A percentile compares a stretch with the other conserved stretches of the same genome.
These are phyloP conservation scores for Akanthomyces lecanii DNA, from an alignment of 2,329 filamentous ascomycete species.

Conservation along the genomic window DNA sequence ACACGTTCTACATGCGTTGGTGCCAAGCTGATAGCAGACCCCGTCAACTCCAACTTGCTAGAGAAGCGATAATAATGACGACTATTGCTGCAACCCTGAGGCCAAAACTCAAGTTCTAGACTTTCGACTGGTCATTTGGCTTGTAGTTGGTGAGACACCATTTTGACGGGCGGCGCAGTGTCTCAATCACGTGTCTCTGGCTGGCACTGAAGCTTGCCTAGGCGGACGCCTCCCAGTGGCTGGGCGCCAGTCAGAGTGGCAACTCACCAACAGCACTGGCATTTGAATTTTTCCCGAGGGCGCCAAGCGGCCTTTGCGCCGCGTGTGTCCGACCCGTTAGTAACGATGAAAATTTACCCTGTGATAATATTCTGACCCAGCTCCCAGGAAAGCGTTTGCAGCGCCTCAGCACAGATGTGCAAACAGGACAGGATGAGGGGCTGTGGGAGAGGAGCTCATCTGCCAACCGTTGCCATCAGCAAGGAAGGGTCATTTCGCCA, in stretches of 20 bases:
- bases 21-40: too few relatives aligned
- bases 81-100: background rate
- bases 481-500: background rate
- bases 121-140: background rate
- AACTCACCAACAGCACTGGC: constrained; percentile 16
- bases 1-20: too few relatives aligned
- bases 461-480: background rate
- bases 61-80: background rate
- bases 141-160: constrained; percentile 7
- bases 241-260: constrained; percentile 2
- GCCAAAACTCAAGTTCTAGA: background rate
- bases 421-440: background rate
- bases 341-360: background rate
- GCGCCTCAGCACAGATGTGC: background rate
- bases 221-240: constrained; percentile 5
- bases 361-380: background rate
- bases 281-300: constrained; percentile 3
- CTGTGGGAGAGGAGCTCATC: background rate
- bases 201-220: constrained; percentile 1
- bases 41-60: background rate
- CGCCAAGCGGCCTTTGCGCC: background rate
- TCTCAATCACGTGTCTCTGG: constrained; percentile 14
- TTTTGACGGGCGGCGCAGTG: background rate
- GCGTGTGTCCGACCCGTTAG: background rate
- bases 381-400: background rate